Evolutionary conservation across 1,284 basidiomycete species (phyloP), one percentile per base, ranked within the genome.

Genomic region (Anthracocystis walkeri): DNA sequence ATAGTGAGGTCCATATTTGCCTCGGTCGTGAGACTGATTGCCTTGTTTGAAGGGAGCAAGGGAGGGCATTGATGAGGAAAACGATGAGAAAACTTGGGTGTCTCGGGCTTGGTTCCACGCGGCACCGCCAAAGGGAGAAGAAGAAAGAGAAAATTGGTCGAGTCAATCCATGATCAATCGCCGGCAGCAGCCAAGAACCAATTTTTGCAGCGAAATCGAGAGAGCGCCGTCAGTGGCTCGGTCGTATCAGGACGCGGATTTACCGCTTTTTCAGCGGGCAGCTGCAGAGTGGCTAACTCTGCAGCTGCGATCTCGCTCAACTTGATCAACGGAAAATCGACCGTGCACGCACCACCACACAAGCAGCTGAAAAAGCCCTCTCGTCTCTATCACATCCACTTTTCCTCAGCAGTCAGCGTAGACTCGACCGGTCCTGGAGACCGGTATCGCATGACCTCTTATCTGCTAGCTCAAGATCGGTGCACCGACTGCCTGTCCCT

Each of bases 161-260:
- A 53, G 51, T 53, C 51, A 31, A 53, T 27, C 48, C 29, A 50
- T 21, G 48, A 18, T 41, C 54, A 56, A 46, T 56, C 56, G n/a
- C 46, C 56, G 35, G 56, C 45, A 57, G 33, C 45, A 58, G 29
- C 29, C 23, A 48, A 29, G 35, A 14, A 4, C 31, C 31, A 33
- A 8, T n/a, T n/a, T 33, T 7, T 8, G 31, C 52, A 33, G 18
- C 48, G 54, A 63, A 27, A n/a, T 31, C 31, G 21, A 25, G 35
- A 38, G 10, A 2, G 35, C 14, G 38, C 25, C 23, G 20, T 23
- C 7, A 18, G 7, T 48, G 23, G 12, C 18, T 29, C 67, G 61
- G 62, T 48, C 45, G 16, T 70, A 53, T 44, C 49, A 65, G 67
- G 58, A 58, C 21, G 44, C 58, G 67, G 67, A 42, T 50, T 65